Evolutionary conservation across 192 early-diverging fungal genomes (phyloP).

Genomic region (Mortierella antarctica): DNA sequence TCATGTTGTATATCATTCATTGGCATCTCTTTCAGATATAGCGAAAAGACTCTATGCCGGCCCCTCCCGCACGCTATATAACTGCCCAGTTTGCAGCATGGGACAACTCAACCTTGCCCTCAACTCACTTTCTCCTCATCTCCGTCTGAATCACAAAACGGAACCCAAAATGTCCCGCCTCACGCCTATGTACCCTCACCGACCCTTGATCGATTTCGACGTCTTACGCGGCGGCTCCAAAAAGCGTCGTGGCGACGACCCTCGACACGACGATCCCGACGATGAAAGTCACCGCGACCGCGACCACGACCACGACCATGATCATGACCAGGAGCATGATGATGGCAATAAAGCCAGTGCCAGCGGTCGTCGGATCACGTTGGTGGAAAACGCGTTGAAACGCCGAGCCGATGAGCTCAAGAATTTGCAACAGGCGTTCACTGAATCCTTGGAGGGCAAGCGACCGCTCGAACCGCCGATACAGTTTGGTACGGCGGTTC

Average conservation of each 20-base stretch:
- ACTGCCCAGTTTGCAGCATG: too few species aligned
- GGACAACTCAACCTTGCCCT: too few species aligned
- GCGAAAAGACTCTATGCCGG: too few species aligned
- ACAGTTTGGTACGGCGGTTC: not conserved
- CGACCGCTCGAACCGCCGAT: conserved; percentile 12
- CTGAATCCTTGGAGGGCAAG: conserved; percentile 8
- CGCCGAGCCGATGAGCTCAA: conserved; percentile 5
- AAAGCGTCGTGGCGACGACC: not conserved
- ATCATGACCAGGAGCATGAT: not conserved
- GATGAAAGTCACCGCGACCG: not conserved
- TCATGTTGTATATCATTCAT: too few species aligned
- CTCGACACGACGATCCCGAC: not conserved
- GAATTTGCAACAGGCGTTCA: not conserved
- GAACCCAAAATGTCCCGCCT: too few species aligned
- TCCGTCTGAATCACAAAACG: too few species aligned
- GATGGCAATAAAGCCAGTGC: not conserved
- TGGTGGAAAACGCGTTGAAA: conserved; percentile 3
- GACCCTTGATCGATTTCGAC: too few species aligned
- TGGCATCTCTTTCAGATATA: too few species aligned
- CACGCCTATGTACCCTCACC: too few species aligned
- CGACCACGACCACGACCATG: not conserved
- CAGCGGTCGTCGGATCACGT: not conserved
- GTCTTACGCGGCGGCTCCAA: too few species aligned
- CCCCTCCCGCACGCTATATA: too few species aligned
- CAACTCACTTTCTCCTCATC: too few species aligned